Conservation (phyloP, 1,284 basidiomycete genomes). For the Grifola frondosa region DNA sequence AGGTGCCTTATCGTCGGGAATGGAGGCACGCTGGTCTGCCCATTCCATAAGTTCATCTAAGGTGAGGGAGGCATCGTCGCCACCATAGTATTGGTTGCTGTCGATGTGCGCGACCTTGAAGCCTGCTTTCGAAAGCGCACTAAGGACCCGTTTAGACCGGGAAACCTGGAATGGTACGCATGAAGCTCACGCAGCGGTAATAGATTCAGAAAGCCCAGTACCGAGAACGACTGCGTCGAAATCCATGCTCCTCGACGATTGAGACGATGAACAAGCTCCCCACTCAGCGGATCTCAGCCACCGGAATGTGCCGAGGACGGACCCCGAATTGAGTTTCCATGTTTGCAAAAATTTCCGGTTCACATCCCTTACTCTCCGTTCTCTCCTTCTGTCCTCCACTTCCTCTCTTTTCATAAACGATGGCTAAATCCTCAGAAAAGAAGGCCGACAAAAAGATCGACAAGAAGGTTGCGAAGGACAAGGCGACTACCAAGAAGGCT, state of each 20-base stretch:
- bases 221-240: conserved; percentile 87
- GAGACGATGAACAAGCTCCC: background rate
- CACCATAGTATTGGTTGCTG: conserved; percentile 83
- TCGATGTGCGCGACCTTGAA: conserved; percentile 89
- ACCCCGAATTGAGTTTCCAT: conserved; percentile 12
- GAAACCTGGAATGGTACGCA: conserved; percentile 7
- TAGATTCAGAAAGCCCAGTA: conserved; percentile 87
- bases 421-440: conserved; percentile 49
- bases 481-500: conserved; percentile 21
- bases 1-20: conserved; percentile 14
- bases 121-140: conserved; percentile 86
- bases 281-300: conserved; percentile 1
- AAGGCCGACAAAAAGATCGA: conserved; percentile 39
- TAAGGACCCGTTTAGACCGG: conserved; percentile 36
- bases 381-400: conserved; percentile 12
- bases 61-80: conserved; percentile 77
- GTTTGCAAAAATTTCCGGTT: conserved; percentile 22
- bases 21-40: conserved; percentile 43
- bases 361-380: conserved; percentile 15
- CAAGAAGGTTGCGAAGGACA: conserved; percentile 38
- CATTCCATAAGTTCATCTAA: conserved; percentile 79
- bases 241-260: conserved; percentile 24
- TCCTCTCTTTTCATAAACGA: conserved; percentile 19
- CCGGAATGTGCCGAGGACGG: conserved; percentile 8
- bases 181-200: conserved; percentile 78